Base-by-base conservation (phyloP, 139 green algal species). In the Chlorella sp. region DNA sequence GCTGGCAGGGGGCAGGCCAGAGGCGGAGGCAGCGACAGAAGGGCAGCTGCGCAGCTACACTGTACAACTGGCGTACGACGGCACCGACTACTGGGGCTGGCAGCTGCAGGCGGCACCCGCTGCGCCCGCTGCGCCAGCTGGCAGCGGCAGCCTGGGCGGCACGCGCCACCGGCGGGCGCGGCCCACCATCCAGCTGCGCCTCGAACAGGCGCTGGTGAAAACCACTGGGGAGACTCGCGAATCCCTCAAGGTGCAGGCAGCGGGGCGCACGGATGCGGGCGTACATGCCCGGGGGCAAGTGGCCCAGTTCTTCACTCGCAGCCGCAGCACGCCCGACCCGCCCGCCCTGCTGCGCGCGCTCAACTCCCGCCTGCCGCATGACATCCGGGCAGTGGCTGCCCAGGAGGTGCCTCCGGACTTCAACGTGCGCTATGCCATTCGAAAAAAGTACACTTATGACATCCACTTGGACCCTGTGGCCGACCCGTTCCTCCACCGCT, bases 261-360 rank as follows among this genome's bases (percentile, higher is more conserved):
- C 95, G 3, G 95, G 96, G 24, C 91, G 96, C 19, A 98, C 96
- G 0, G 96, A 98, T 86, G 86, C 94, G 36, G 96, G 96, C 24
- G 96, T 98, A 86, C 96, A 98, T 76, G 96, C 96, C 0, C 30
- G 87, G 21, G 96, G 95, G 19, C 92, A 95, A 92, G 92, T 96
- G 42, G 92, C 95, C 19, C 94, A 96, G 89, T 96, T 96, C 76
- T 88, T 78, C 77, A 90, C 85, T 36, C 86, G 93, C 53, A 26
- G 22, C 82, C 83, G 79, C 71, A 32, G 30, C 18, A 81, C 68
- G 18, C 78, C 91, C 4, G 81, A 91, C 26, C 39, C 80, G 1
- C 36, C 34, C 34, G 81, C 86, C 36, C 78, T 96, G 83, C 90
- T 85, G 39, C 86, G 86, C 57, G 90, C 85, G 60, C 84, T 96